Conservation (phyloP, 1,139 yeast species). For the Pichia terricola region DNA sequence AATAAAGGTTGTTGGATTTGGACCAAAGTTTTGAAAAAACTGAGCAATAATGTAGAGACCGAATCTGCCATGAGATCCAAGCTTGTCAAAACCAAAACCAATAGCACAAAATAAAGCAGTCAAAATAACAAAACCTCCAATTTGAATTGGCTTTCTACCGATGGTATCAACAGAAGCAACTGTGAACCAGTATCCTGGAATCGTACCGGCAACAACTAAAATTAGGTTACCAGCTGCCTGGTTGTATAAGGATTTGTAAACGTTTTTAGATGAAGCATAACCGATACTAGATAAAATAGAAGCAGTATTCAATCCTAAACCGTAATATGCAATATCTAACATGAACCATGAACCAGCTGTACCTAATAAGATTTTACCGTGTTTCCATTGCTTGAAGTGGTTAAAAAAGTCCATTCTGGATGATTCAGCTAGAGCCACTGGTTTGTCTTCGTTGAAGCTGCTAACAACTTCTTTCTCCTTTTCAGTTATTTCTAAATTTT, state of each 20-base stretch:
- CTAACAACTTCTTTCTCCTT: conserved; percentile 4
- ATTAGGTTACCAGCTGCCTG: conserved; percentile 84
- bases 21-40: conserved; percentile 87
- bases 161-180: conserved; percentile 68
- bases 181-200: conserved; percentile 85
- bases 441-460: background rate
- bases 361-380: conserved; percentile 77
- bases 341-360: conserved; percentile 97
- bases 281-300: conserved; percentile 79
- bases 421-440: conserved; percentile 40
- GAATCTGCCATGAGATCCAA: conserved; percentile 54
- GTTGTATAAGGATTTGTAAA: conserved; percentile 59
- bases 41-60: conserved; percentile 70
- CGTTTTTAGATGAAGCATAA: conserved; percentile 53
- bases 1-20: conserved; percentile 91
- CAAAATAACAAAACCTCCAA: conserved; percentile 61
- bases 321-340: conserved; percentile 93
- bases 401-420: conserved; percentile 47
- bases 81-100: conserved; percentile 69
- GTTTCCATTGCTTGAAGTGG: conserved; percentile 84
- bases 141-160: conserved; percentile 78
- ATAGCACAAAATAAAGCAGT: conserved; percentile 60
- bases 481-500: conserved; percentile 27
- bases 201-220: conserved; percentile 82
- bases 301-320: conserved; percentile 74